These are phyloP conservation scores for Apiospora aurea DNA, from an alignment of 2,329 filamentous ascomycete species.

Conservation along the genomic window DNA sequence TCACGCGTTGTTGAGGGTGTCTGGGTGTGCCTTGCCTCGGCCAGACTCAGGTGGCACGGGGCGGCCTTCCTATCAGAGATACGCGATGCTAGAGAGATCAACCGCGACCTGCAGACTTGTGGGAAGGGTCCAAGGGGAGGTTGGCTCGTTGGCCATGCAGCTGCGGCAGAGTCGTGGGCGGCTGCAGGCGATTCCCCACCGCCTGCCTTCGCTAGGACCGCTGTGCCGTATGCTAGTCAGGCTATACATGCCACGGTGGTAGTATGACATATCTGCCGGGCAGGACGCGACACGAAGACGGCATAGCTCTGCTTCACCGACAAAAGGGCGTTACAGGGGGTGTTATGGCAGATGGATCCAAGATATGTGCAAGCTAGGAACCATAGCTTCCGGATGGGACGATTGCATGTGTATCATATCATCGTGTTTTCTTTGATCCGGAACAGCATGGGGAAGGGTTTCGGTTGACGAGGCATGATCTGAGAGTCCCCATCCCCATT, in stretches of 20 bases:
- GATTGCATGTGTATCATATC: not conserved
- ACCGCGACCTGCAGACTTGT: not conserved
- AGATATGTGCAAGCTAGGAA: not conserved
- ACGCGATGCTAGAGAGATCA: not conserved
- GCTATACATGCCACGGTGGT: not conserved
- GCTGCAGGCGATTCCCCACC: not conserved
- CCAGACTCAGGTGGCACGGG: not conserved
- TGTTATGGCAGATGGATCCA: slow-evolving; percentile 19
- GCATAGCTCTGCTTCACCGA: slow-evolving; percentile 16
- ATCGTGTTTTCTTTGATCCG: not conserved
- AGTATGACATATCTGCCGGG: not conserved
- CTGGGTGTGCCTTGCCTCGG: not conserved
- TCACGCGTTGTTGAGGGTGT: not conserved
- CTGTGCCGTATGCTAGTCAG: not conserved
- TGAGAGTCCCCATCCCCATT: not conserved
- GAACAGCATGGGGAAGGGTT: not conserved
- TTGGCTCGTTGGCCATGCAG: not conserved
- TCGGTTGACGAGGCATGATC: not conserved
- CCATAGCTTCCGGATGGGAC: not conserved
- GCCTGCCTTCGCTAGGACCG: not conserved
- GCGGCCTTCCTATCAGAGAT: slow-evolving; percentile 11
- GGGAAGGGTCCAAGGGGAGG: not conserved
- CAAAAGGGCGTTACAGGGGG: not conserved
- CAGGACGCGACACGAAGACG: not conserved
- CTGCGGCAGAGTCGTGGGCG: not conserved